Evolutionary conservation across 805 yeast species (phyloP).

Genomic region (Schwanniomyces polymorphus): DNA sequence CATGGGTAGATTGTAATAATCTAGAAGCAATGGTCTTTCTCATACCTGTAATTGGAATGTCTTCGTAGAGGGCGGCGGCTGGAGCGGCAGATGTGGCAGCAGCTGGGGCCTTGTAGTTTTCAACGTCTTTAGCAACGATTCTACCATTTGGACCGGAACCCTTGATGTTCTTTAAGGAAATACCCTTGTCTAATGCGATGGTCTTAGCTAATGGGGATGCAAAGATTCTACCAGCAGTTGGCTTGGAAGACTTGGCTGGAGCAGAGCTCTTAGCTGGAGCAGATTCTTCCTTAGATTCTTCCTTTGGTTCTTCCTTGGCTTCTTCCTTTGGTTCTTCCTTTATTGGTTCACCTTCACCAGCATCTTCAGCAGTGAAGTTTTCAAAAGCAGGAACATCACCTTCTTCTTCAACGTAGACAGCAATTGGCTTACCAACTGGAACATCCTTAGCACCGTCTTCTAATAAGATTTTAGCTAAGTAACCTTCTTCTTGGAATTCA

Average conservation of each 20-base stretch:
- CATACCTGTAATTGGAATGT: constrained; percentile 86
- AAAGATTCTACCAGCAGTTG: constrained; percentile 66
- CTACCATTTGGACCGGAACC: constrained; percentile 97
- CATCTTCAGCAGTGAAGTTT: constrained; percentile 80
- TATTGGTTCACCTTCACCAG: constrained; percentile 52
- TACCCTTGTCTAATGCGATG: constrained; percentile 89
- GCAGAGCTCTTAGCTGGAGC: constrained; percentile 14
- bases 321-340: constrained; percentile 36
- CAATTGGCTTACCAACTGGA: constrained; percentile 94
- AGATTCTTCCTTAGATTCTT: constrained; percentile 20
- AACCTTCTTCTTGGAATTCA: constrained; percentile 97
- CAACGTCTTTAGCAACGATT: constrained; percentile 88
- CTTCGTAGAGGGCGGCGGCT: constrained; percentile 66
- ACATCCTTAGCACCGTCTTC: constrained; percentile 86
- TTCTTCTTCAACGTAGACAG: constrained; percentile 89
- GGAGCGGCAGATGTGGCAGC: constrained; percentile 46
- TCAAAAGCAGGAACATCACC: constrained; percentile 86
- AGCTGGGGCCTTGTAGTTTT: constrained; percentile 56
- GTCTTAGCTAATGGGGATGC: constrained; percentile 96
- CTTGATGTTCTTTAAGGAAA: constrained; percentile 77
- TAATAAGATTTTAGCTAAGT: constrained; percentile 79
- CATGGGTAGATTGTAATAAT: constrained; percentile 79
- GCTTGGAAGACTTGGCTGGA: constrained; percentile 27
- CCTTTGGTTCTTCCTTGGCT: constrained; percentile 26
- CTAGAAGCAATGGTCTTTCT: constrained; percentile 92